These are phyloP conservation scores for Zygoascus sp. DNA, from an alignment of 1,139 yeast species.

Conservation along the genomic window DNA sequence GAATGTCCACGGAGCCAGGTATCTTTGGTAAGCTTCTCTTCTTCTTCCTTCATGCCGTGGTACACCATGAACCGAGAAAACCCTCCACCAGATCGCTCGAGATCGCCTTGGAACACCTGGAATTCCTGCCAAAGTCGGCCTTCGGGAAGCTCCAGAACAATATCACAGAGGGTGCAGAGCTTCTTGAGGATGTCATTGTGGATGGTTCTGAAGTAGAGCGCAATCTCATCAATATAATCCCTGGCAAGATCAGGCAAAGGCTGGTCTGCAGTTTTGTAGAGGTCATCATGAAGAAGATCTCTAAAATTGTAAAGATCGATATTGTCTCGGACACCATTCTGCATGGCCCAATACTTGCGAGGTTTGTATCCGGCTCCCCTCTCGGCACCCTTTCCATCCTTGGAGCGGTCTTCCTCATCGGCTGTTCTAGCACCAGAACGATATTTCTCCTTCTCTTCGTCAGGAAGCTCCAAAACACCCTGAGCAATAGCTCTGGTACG, in stretches of 20 bases:
- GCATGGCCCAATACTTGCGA: conserved; percentile 33
- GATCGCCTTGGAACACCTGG: conserved; percentile 23
- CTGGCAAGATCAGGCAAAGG: conserved; percentile 15
- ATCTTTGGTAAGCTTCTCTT: conserved; percentile 31
- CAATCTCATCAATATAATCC: conserved; percentile 16
- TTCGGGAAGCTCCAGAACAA: conserved; percentile 35
- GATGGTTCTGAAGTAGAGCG: conserved; percentile 16
- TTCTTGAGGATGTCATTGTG: conserved; percentile 24
- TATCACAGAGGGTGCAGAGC: conserved; percentile 33
- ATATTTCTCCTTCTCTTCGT: conserved; percentile 8
- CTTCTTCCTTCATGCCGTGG: conserved; percentile 30
- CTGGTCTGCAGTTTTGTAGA: conserved; percentile 8
- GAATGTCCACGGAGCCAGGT: conserved; percentile 41
- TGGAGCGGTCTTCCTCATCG: conserved; percentile 15
- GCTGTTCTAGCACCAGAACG: conserved; percentile 14
- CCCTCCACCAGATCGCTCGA: conserved; percentile 28
- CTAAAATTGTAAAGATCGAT: conserved; percentile 41
- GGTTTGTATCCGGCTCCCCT: conserved; percentile 19
- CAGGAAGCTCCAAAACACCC: conserved; percentile 16
- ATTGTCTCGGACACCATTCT: conserved; percentile 39
- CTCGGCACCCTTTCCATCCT: conserved; percentile 17
- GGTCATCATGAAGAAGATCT: conserved; percentile 13
- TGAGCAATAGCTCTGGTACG: conserved; percentile 19
- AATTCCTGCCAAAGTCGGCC: conserved; percentile 20
- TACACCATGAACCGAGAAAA: conserved; percentile 37